Evolutionary conservation across 495 filamentous ascomycete species (phyloP).

Genomic region (Daldinia bambusicola): DNA sequence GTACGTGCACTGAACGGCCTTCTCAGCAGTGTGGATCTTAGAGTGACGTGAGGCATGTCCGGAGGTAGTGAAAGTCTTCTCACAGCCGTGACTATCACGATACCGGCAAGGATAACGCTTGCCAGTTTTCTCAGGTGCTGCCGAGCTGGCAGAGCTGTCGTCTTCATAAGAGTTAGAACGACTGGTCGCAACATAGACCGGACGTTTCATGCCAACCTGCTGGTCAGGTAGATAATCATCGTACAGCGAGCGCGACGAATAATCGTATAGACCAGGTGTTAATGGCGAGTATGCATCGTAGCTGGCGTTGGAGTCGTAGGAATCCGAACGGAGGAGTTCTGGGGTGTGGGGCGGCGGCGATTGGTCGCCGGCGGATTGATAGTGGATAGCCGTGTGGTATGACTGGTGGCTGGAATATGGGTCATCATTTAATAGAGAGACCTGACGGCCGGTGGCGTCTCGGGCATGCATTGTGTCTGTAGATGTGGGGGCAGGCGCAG

Average conservation of each 20-base stretch:
- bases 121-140: conserved; percentile 50
- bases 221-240: conserved; percentile 52
- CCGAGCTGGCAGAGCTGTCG: conserved; percentile 51
- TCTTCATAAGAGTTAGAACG: conserved; percentile 54
- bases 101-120: conserved; percentile 76
- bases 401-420: conserved; percentile 44
- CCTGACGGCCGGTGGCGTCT: conserved; percentile 61
- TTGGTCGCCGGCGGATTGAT: conserved; percentile 39
- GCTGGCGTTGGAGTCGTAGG: conserved; percentile 64
- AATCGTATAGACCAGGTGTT: conserved; percentile 57
- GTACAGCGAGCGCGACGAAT: conserved; percentile 49
- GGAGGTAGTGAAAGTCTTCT: conserved; percentile 92
- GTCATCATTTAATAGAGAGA: conserved; percentile 67
- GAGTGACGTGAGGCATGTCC: conserved; percentile 96
- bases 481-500: conserved; percentile 9
- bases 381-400: conserved; percentile 46
- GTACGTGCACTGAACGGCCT: conserved; percentile 87
- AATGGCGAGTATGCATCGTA: conserved; percentile 60
- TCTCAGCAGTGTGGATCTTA: conserved; percentile 96
- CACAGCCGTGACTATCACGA: conserved; percentile 72
- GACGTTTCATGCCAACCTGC: conserved; percentile 41
- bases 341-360: conserved; percentile 59
- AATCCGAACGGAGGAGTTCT: conserved; percentile 62
- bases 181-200: conserved; percentile 47
- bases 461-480: conserved; percentile 57